Conservation (phyloP, 345 rosid species). For the Brassica incana region DNA sequence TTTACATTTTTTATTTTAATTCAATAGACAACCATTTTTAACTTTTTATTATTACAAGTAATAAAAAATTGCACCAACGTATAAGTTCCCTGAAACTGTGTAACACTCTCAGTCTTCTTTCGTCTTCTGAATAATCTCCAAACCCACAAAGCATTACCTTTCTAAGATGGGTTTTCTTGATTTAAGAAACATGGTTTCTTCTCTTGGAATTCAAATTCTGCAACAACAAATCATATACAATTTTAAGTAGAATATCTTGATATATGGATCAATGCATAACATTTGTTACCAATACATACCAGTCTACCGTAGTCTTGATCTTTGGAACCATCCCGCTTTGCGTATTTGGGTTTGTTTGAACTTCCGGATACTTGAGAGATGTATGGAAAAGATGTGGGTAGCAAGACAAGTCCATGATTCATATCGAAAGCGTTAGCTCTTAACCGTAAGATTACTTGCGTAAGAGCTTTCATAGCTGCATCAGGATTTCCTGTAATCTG, state of each 20-base stretch:
- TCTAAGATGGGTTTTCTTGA: conserved; percentile 7
- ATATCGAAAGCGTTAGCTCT: conserved; percentile 68
- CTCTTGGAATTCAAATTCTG: conserved; percentile 54
- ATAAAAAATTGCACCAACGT: conserved; percentile 10
- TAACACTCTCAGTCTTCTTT: conserved; percentile 3
- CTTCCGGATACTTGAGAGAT: conserved; percentile 48
- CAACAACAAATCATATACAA: background rate
- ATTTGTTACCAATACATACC: conserved; percentile 40
- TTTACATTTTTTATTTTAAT: background rate
- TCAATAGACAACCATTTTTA: background rate
- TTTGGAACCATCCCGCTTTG: conserved; percentile 46
- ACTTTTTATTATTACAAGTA: conserved; percentile 7
- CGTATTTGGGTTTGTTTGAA: conserved; percentile 35
- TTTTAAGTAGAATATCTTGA: background rate
- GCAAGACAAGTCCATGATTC: conserved; percentile 55
- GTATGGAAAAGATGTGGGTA: conserved; percentile 64
- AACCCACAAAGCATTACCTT: conserved; percentile 20
- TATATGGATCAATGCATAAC: conserved; percentile 1
- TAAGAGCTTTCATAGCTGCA: conserved; percentile 67
- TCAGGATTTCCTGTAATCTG: conserved; percentile 74
- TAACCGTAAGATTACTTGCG: conserved; percentile 56
- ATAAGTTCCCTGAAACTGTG: conserved; percentile 9
- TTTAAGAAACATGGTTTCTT: conserved; percentile 55
- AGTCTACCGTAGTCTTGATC: conserved; percentile 52
- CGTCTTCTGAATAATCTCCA: conserved; percentile 2